Evolutionary conservation across 208 protist species (phyloP).

Genomic region (Wallacemonas sp.): DNA sequence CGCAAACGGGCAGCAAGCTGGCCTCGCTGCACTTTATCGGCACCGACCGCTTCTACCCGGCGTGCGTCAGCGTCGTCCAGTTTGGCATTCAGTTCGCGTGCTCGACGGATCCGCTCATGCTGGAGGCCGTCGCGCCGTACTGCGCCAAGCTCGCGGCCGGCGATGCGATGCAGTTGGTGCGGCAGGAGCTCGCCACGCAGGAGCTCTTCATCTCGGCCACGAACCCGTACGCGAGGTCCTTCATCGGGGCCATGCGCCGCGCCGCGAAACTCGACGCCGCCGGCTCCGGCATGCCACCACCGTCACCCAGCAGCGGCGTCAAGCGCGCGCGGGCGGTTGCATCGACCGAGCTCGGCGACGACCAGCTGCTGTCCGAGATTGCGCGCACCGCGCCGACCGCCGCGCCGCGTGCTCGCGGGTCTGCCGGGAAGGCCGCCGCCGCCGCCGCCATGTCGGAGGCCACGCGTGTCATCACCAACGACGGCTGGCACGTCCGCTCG

Average conservation of each 20-base stretch:
- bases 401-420: no score
- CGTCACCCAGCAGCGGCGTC: conserved; percentile 5
- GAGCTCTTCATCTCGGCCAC: conserved; percentile 52
- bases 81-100: conserved; percentile 76
- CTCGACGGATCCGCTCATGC: conserved; percentile 65
- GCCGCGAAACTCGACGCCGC: conserved; percentile 61
- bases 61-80: conserved; percentile 59
- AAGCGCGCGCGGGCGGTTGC: conserved; percentile 42
- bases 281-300: conserved; percentile 1
- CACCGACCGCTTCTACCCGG: conserved; percentile 73
- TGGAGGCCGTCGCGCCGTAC: conserved; percentile 73
- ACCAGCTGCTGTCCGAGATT: conserved; percentile 47
- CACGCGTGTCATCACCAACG: conserved; percentile 51
- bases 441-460: conserved; percentile 38
- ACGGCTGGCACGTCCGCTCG: conserved; percentile 72
- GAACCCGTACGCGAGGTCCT: conserved; percentile 56
- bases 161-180: conserved; percentile 65
- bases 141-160: conserved; percentile 57
- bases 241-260: conserved; percentile 64
- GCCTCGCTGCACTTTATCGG: conserved; percentile 80
- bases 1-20: conserved; percentile 70
- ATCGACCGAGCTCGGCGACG: conserved; percentile 28
- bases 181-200: conserved; percentile 29
- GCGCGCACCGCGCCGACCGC: conserved; percentile 22
- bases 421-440: no score